These are phyloP conservation scores for Corylus avellana DNA, from an alignment of 306 rosid species.

Conservation along the genomic window DNA sequence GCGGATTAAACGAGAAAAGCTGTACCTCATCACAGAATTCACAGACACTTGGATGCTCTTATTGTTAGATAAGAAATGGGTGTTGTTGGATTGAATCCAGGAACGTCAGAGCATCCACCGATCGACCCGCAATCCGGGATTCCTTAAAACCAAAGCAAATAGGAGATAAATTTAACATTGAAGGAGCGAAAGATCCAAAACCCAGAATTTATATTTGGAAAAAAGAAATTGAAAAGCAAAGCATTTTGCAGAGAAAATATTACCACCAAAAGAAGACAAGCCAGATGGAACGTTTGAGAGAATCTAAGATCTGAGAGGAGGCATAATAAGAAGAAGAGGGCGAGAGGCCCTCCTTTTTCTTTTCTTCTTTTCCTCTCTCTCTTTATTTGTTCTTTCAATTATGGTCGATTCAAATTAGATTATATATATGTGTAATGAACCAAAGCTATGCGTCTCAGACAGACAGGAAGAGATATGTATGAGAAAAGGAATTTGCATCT, in stretches of 20 bases:
- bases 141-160: conserved; percentile 17
- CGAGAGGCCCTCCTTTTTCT: conserved; percentile 69
- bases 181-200: conserved; percentile 32
- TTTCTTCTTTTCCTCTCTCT: conserved; percentile 5
- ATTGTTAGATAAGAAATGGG: conserved; percentile 9
- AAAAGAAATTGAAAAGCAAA: conserved; percentile 12
- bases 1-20: conserved; percentile 40
- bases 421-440: conserved; percentile 37
- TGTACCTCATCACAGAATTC: conserved; percentile 42
- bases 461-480: conserved; percentile 41
- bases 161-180: conserved; percentile 17
- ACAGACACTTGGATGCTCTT: conserved; percentile 28
- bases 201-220: conserved; percentile 9
- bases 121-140: conserved; percentile 48
- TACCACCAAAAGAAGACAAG: conserved; percentile 64
- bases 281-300: conserved; percentile 59
- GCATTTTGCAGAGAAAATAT: conserved; percentile 29
- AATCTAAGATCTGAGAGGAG: conserved; percentile 86
- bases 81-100: conserved; percentile 34
- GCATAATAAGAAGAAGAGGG: conserved; percentile 79
- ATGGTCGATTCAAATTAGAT: conserved; percentile 51
- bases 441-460: conserved; percentile 49
- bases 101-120: conserved; percentile 34
- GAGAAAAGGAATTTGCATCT: conserved; percentile 45
- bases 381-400: conserved; percentile 40